Evolutionary conservation across 305 asterid species (phyloP), one percentile per base, ranked within the genome.

Genomic region (Stenogyne calaminthoides): DNA sequence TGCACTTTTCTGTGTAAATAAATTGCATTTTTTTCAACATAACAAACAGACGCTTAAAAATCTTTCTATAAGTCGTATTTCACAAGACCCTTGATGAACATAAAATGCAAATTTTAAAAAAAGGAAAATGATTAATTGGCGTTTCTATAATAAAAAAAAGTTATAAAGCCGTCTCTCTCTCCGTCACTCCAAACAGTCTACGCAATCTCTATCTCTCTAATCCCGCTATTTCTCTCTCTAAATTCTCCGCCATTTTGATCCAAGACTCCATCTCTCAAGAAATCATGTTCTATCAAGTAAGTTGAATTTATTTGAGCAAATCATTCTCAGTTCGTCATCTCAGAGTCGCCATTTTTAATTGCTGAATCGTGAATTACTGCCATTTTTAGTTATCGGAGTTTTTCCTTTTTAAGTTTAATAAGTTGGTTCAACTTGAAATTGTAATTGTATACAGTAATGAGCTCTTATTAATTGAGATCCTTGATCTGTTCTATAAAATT

Each of bases 161-260:
- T 61, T 14, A 80, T 56, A 65, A 73, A 56, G 69, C 52, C 5
- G 55, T 37, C 71, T 16, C 64, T 32, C 49, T 66, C 72, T 59
- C 66, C 64, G 69, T 55, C 60, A 64, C 69, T 71, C 77, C 64
- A 44, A 80, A 69, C 75, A 81, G 75, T 80, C 52, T 80, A 84
- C 88, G 83, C 88, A 81, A 78, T 83, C 85, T 84, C 80, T 83
- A 84, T 84, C 80, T 75, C 79, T 79, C 67, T 71, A 60, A 2
- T 59, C 71, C 6, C 79, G 39, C 68, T 72, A 12, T 49, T 46
- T 77, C 80, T 82, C 85, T 84, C 82, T 82, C 88, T 80, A 66
- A 78, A 78, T 64, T 49, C 64, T 71, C 70, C 19, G 71, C 73
- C 39, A 67, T 52, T 71, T 80, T 80, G 82, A 77, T 86, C 88